phyloP scores from a whole-genome alignment of 2,329 filamentous ascomycete species.

The Trichoderma arundinaceum region DNA sequence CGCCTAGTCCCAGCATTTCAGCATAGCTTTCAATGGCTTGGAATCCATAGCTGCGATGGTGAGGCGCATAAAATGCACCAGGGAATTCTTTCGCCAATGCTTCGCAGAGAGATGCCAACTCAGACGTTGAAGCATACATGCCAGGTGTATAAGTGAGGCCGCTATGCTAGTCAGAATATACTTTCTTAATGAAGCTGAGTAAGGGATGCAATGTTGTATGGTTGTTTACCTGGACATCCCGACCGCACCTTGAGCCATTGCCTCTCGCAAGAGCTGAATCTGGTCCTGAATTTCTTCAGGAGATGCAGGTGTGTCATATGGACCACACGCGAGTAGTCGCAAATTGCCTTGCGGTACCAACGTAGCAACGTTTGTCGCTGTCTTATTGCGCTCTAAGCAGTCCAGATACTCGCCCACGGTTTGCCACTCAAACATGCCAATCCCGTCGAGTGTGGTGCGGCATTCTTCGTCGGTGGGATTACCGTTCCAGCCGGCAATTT shows the following conservation, averaged over 20 bases:
- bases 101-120: constrained; percentile 36
- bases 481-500: constrained; percentile 39
- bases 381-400: constrained; percentile 36
- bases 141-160: constrained; percentile 39
- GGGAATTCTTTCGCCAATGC: constrained; percentile 35
- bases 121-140: constrained; percentile 39
- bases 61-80: constrained; percentile 37
- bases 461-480: constrained; percentile 38
- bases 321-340: constrained; percentile 37
- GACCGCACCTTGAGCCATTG: constrained; percentile 36
- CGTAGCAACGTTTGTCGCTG: constrained; percentile 38
- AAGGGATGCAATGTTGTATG: not conserved
- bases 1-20: constrained; percentile 37
- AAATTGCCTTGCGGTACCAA: constrained; percentile 38
- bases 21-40: constrained; percentile 38
- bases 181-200: no score
- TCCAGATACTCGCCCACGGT: constrained; percentile 37
- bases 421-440: constrained; percentile 37
- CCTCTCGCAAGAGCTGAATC: constrained; percentile 34
- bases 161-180: constrained; percentile 23
- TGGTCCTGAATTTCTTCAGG: constrained; percentile 35
- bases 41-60: constrained; percentile 39
- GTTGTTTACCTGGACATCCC: constrained; percentile 37
- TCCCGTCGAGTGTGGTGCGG: constrained; percentile 30
- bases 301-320: constrained; percentile 35